A percentile compares a stretch with the other conserved stretches of the same genome.
Evolutionary conservation across 2,329 filamentous ascomycete genomes (phyloP).

Genomic region (Cordyceps cateniannulata): DNA sequence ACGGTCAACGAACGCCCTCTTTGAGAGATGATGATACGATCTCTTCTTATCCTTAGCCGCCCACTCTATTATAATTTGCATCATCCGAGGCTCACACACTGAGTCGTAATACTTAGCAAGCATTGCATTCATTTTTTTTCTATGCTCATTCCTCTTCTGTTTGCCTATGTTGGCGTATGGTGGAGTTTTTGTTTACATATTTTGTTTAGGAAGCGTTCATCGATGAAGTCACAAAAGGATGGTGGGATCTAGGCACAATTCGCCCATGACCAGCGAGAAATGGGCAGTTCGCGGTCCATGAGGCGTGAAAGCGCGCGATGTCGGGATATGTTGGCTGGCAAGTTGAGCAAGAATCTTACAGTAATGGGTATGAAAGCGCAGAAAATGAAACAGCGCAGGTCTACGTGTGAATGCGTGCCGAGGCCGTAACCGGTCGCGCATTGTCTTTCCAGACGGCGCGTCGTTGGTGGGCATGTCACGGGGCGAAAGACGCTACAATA

Average conservation of each 20-base stretch:
- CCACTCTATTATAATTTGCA: neutral
- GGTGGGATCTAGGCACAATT: no score
- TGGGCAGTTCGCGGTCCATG: no score
- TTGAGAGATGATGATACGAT: neutral
- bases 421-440: no score
- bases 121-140: neutral
- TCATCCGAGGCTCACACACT: neutral
- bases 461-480: neutral
- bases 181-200: neutral
- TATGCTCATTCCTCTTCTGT: neutral
- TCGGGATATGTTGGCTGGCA: no score
- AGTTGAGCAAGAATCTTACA: no score
- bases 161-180: neutral
- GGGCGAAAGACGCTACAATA: neutral
- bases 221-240: neutral
- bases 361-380: neutral
- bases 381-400: neutral
- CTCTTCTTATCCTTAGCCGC: neutral
- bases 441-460: neutral
- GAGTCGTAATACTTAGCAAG: neutral
- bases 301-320: no score
- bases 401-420: neutral
- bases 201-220: neutral
- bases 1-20: constrained; percentile 42
- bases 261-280: no score